Conservation (phyloP, 208 protist genomes). For the Leishmania gerbilli region DNA sequence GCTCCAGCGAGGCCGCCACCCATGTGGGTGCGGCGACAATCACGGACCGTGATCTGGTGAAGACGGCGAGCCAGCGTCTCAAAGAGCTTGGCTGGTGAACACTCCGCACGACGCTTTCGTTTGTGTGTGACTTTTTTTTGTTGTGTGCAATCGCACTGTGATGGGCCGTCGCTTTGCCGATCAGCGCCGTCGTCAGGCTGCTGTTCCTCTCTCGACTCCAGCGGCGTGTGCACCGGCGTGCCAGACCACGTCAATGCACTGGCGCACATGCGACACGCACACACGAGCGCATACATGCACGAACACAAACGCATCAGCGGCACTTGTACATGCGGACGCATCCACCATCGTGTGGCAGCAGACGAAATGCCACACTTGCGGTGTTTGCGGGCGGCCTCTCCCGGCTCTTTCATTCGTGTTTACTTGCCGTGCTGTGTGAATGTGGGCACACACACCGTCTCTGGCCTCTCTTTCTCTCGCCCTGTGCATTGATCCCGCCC, state of each 20-base stretch:
- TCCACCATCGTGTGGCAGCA: neutral
- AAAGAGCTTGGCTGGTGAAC: slow-evolving; percentile 40
- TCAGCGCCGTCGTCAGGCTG: neutral
- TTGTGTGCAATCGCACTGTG: neutral
- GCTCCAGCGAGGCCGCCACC: neutral
- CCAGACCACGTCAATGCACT: neutral
- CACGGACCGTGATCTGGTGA: slow-evolving; percentile 31
- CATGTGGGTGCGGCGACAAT: neutral
- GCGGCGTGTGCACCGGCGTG: neutral
- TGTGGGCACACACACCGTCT: neutral
- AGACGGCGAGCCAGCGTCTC: slow-evolving; percentile 29
- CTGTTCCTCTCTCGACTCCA: neutral
- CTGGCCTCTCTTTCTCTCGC: neutral
- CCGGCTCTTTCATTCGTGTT: neutral
- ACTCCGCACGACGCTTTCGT: neutral
- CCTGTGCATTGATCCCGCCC: slow-evolving; percentile 13
- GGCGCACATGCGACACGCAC: neutral
- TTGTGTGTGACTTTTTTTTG: neutral
- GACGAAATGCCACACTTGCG: neutral
- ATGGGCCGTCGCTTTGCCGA: neutral
- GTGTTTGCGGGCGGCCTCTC: neutral
- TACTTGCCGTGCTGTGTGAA: neutral
- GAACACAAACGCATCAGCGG: neutral
- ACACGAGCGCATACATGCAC: neutral
- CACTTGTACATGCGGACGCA: neutral